These are phyloP conservation scores for Psophocarpus tetragonolobus DNA, from an alignment of 306 rosid species.

Conservation along the genomic window DNA sequence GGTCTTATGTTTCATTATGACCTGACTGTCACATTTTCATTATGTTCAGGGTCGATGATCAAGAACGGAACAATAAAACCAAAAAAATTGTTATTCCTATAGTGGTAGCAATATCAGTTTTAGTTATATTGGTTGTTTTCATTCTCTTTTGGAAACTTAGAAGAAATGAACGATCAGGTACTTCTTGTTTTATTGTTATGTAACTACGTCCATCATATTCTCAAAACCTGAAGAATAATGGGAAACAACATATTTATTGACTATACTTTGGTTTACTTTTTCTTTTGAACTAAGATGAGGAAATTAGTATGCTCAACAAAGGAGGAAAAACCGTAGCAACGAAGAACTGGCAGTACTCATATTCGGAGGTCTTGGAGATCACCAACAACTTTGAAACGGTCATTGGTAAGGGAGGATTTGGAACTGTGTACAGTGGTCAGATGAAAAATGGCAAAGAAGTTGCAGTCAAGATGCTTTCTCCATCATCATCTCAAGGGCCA, in stretches of 20 bases:
- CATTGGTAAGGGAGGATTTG: slow-evolving; percentile 76
- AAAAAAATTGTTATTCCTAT: slow-evolving; percentile 50
- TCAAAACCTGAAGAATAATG: background rate
- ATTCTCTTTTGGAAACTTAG: slow-evolving; percentile 41
- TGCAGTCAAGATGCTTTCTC: slow-evolving; percentile 67
- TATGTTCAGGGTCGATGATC: slow-evolving; percentile 58
- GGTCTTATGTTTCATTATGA: background rate
- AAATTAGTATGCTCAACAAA: slow-evolving; percentile 32
- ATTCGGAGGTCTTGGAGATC: slow-evolving; percentile 52
- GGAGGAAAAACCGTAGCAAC: slow-evolving; percentile 45
- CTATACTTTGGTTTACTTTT: background rate
- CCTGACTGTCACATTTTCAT: slow-evolving; percentile 9
- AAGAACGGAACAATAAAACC: slow-evolving; percentile 38
- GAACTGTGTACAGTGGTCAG: slow-evolving; percentile 55
- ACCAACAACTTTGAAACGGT: slow-evolving; percentile 53
- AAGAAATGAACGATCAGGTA: slow-evolving; percentile 52
- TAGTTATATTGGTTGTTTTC: slow-evolving; percentile 35
- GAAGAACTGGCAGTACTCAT: slow-evolving; percentile 56
- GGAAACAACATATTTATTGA: slow-evolving; percentile 4
- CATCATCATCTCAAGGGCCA: slow-evolving; percentile 72
- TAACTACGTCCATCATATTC: slow-evolving; percentile 3
- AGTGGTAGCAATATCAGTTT: slow-evolving; percentile 47
- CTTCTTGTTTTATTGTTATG: slow-evolving; percentile 15
- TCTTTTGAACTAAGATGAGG: slow-evolving; percentile 29
- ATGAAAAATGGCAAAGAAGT: slow-evolving; percentile 61